Base-by-base conservation (phyloP, 2,329 filamentous ascomycete genomes). In the Diplodia seriata region DNA sequence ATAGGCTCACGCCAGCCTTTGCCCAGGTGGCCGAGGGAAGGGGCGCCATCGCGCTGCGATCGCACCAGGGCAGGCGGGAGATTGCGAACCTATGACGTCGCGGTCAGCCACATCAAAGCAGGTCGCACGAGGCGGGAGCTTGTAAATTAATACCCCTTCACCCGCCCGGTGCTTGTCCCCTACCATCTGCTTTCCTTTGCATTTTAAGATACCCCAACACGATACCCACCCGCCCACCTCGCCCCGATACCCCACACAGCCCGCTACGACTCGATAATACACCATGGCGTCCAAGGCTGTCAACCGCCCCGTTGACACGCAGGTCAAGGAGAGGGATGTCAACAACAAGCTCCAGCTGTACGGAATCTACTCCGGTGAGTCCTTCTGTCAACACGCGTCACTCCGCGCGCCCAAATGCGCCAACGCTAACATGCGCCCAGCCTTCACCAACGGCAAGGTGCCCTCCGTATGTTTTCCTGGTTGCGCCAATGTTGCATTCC, bases 271-370 rank as follows among this genome's bases (percentile, higher is more conserved):
- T 23, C n/a, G 2, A 8, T 26, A 38, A 50, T 51, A 31, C 38
- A 67, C 40, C 38, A 67, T 67, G 64, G 43, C 63, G 15, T 56
- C 53, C 51, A 59, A 38, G 26, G 50, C 76, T 68, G 90, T 94
- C 76, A 94, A 95, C 80, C 87, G 85, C 73, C 92, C 92, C 38
- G 90, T 87, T 70, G 86, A 95, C 79, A 75, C 85, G 70, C 89
- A 91, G 83, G 80, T 87, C 79, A 94, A 94, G 86, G 92, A 97
- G 83, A 86, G 82, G 76, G 87, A 97, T 78, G 90, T 98, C 81
- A 95, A 95, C 81, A 88, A 89, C 78, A 99, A 99, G 85, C 89
- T 99, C 63, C 94, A 97, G 81, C 82, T 98, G 47, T 99, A 96
- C 76, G 95, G 94, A 76, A 97, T 98, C 80, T 87, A 90, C 81